These are phyloP conservation scores for Botrytis cinerea DNA, from an alignment of 2,329 filamentous ascomycete genomes.

Conservation along the genomic window DNA sequence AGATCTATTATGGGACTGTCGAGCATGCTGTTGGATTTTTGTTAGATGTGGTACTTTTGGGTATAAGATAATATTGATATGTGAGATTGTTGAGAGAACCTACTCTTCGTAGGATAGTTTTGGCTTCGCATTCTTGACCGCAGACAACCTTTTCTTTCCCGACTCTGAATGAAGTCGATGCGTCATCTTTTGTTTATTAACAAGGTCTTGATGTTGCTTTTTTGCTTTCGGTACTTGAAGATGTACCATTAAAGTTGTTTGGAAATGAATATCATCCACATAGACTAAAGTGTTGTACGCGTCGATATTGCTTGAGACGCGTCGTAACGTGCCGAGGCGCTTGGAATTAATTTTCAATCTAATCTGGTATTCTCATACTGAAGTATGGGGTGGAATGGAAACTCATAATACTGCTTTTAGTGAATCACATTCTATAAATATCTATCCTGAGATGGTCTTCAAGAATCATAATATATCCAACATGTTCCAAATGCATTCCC, in stretches of 20 bases:
- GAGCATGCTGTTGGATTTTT: not conserved
- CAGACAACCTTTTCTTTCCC: not conserved
- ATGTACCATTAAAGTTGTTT: not conserved
- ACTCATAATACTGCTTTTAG: not conserved
- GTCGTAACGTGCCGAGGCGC: not conserved
- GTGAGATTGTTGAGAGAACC: not conserved
- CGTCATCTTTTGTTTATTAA: not conserved
- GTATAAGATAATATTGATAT: not conserved
- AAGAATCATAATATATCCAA: not conserved
- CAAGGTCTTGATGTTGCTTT: too few relatives aligned
- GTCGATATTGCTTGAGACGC: not conserved
- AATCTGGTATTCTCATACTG: not conserved
- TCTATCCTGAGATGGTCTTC: not conserved
- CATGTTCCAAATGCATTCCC: not conserved
- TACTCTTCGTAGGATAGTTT: constrained; percentile 8
- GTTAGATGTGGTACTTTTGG: not conserved
- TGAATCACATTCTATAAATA: not conserved
- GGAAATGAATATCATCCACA: not conserved
- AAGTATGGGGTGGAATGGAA: not conserved
- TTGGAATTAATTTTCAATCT: not conserved
- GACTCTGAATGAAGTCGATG: not conserved
- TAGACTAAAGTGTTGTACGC: not conserved
- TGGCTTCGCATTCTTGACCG: not conserved
- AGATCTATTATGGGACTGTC: constrained; percentile 22
- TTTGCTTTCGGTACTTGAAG: not conserved